Percentiles rank a stretch among this genome's conserved stretches.
Conservation (phyloP, 495 filamentous ascomycete species). For the Trichoderma gamsii region DNA sequence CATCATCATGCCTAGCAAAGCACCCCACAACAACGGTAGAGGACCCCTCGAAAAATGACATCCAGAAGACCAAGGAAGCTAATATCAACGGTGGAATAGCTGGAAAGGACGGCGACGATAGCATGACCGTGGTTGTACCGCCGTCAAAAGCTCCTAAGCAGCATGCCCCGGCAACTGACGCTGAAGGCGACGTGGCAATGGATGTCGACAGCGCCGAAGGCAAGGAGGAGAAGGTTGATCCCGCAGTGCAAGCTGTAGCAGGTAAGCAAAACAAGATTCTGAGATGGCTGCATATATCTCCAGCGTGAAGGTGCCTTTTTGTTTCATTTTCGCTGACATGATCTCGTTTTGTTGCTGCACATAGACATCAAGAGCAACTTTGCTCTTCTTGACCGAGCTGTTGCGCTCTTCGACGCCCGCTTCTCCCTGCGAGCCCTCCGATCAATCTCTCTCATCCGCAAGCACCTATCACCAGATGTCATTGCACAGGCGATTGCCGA, state of each 20-base stretch:
- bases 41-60: conserved; percentile 66
- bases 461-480: conserved; percentile 75
- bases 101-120: conserved; percentile 56
- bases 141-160: conserved; percentile 66
- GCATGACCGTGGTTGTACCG: conserved; percentile 83
- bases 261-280: conserved; percentile 31
- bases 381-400: conserved; percentile 81
- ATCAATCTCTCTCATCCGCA: conserved; percentile 91
- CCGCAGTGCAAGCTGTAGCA: conserved; percentile 51
- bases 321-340: conserved; percentile 18
- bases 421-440: conserved; percentile 90
- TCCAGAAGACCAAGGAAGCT: conserved; percentile 68
- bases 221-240: conserved; percentile 59
- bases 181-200: conserved; percentile 72
- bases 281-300: background rate
- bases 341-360: background rate
- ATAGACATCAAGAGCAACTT: conserved; percentile 93
- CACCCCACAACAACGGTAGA: conserved; percentile 64
- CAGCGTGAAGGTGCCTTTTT: background rate
- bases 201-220: conserved; percentile 52
- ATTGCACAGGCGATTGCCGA: conserved; percentile 74
- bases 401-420: conserved; percentile 86
- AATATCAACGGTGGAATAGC: conserved; percentile 62
- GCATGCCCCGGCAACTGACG: conserved; percentile 51
- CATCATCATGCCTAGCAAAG: conserved; percentile 54